A percentile compares a stretch with the other conserved stretches of the same genome.
Conservation (phyloP, 2,329 filamentous ascomycete genomes). For the Tolypocladium pustulatum region DNA sequence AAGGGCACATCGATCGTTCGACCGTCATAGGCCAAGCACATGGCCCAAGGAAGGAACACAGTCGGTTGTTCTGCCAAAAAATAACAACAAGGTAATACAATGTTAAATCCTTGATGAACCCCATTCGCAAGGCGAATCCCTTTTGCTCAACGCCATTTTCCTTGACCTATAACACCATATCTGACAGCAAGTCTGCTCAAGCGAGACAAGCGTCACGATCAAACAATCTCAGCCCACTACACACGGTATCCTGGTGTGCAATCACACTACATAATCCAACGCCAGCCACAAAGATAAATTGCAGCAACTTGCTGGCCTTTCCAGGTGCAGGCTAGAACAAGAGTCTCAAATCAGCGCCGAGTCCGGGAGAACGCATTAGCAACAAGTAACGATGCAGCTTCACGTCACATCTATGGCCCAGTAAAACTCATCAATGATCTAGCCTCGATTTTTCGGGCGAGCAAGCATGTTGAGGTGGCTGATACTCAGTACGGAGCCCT, state of each 20-base stretch:
- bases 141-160: not conserved
- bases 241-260: not conserved
- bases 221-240: not conserved
- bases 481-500: constrained; percentile 40
- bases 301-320: not conserved
- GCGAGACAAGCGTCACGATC: not conserved
- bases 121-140: not conserved
- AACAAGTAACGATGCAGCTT: not conserved
- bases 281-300: not conserved
- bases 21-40: not conserved
- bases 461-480: constrained; percentile 53
- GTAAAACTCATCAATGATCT: constrained; percentile 6
- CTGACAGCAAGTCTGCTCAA: not conserved
- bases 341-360: not conserved
- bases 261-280: not conserved
- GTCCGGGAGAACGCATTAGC: not conserved
- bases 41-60: not conserved
- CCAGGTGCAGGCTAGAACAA: not conserved
- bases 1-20: not conserved
- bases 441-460: constrained; percentile 46
- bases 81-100: not conserved
- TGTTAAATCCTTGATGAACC: no score
- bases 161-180: not conserved
- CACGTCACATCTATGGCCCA: not conserved
- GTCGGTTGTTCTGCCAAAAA: not conserved